Percentiles rank a stretch among this genome's conserved stretches.
Conservation (phyloP, 192 early-diverging fungal species). For the Coemansia biformis region DNA sequence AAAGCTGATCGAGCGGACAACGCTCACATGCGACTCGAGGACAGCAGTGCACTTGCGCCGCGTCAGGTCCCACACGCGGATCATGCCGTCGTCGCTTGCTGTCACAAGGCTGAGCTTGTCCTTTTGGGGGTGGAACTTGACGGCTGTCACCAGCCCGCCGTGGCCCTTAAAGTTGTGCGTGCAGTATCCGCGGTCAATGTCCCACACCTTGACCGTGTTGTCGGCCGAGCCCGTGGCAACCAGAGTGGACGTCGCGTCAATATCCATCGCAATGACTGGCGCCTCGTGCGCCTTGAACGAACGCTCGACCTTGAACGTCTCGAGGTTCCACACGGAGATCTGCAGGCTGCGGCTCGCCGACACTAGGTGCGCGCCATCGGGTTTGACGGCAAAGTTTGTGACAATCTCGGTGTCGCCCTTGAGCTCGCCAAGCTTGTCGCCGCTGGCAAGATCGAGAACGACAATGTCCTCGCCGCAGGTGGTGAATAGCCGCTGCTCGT, state of each 20-base stretch:
- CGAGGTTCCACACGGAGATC: conserved; percentile 75
- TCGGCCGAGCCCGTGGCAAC: conserved; percentile 97
- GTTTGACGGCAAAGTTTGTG: conserved; percentile 80
- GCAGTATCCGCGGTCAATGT: conserved; percentile 84
- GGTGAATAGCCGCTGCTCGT: conserved; percentile 68
- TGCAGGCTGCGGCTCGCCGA: conserved; percentile 75
- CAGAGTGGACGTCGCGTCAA: conserved; percentile 81
- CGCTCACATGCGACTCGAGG: conserved; percentile 80
- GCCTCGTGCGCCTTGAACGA: conserved; percentile 79
- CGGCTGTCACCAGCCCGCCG: conserved; percentile 73
- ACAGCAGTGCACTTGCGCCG: conserved; percentile 68
- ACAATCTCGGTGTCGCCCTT: conserved; percentile 82
- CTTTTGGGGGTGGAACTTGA: conserved; percentile 73
- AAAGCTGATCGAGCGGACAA: conserved; percentile 85
- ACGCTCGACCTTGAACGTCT: conserved; percentile 58
- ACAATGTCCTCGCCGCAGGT: conserved; percentile 78
- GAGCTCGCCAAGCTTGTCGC: conserved; percentile 57
- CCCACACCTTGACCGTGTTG: conserved; percentile 92
- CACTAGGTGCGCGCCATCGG: conserved; percentile 71
- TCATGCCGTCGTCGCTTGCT: conserved; percentile 86
- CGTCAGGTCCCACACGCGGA: conserved; percentile 87
- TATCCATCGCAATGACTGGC: conserved; percentile 87
- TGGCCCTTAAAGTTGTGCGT: conserved; percentile 97
- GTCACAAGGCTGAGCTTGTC: conserved; percentile 65
- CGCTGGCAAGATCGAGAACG: conserved; percentile 65